Conservation (phyloP, 306 rosid species). For the Cercis canadensis region DNA sequence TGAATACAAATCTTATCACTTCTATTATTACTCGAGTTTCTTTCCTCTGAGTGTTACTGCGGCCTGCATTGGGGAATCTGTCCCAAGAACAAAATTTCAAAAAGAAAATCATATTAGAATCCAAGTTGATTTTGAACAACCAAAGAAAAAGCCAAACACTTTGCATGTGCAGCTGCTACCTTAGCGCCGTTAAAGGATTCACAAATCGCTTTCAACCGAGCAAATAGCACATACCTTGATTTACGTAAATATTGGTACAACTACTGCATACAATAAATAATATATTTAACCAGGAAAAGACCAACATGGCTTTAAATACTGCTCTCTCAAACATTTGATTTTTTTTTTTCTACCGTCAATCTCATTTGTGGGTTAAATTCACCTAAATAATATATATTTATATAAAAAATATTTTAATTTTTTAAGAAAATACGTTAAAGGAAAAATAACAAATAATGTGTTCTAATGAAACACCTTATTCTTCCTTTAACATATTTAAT, state of each 20-base stretch:
- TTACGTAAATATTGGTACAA: conserved; percentile 14
- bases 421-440: no score
- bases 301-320: conserved; percentile 25
- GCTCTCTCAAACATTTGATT: background rate
- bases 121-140: conserved; percentile 53
- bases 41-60: conserved; percentile 30
- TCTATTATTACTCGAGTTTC: no score
- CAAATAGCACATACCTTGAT: conserved; percentile 34
- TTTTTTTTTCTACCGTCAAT: background rate
- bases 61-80: conserved; percentile 32
- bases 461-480: no score
- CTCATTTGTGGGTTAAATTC: background rate
- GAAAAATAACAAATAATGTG: no score
- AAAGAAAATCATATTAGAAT: conserved; percentile 33
- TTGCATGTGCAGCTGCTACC: conserved; percentile 74
- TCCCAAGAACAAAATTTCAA: conserved; percentile 27
- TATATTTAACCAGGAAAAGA: conserved; percentile 30
- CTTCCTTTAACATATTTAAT: no score
- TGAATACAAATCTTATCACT: no score
- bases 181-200: conserved; percentile 46
- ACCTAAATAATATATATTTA: no score
- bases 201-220: conserved; percentile 50
- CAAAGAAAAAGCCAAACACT: conserved; percentile 45
- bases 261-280: background rate
- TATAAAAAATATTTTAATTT: no score